Evolutionary conservation across 1,284 basidiomycete genomes (phyloP).

Genomic region (Porphyrellus sp.): DNA sequence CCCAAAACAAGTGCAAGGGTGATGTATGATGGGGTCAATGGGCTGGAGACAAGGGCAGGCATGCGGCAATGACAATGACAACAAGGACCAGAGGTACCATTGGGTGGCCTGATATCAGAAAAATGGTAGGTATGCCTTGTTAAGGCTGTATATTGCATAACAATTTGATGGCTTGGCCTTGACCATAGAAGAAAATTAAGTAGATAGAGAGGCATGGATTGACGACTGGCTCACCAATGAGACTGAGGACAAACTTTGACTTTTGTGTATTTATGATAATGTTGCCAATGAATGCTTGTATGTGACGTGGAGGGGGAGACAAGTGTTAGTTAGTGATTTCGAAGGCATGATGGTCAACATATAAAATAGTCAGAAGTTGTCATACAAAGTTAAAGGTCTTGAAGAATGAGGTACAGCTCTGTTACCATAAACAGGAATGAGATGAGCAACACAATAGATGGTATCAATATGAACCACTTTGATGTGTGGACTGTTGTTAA

Average conservation of each 20-base stretch:
- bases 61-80: too few species aligned
- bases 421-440: not conserved
- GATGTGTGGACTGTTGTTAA: not conserved
- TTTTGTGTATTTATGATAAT: slow-evolving; percentile 59
- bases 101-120: slow-evolving; percentile 44
- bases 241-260: slow-evolving; percentile 58
- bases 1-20: too few species aligned
- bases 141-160: slow-evolving; percentile 73
- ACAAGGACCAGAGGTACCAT: slow-evolving; percentile 28
- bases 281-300: slow-evolving; percentile 67
- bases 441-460: not conserved
- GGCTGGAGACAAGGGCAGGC: too few species aligned
- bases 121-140: slow-evolving; percentile 63
- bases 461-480: not conserved
- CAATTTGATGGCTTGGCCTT: slow-evolving; percentile 75
- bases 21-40: too few species aligned
- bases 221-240: slow-evolving; percentile 57
- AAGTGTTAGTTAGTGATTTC: not conserved
- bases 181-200: slow-evolving; percentile 18
- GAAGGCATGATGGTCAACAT: not conserved
- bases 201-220: slow-evolving; percentile 8
- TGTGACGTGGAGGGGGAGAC: slow-evolving; percentile 45
- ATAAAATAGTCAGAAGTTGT: not conserved
- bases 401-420: not conserved
- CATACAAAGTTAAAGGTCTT: not conserved